A percentile compares a stretch with the other conserved stretches of the same genome.
Evolutionary conservation across 441 rosid species (phyloP).

Genomic region (Sinapis alba): DNA sequence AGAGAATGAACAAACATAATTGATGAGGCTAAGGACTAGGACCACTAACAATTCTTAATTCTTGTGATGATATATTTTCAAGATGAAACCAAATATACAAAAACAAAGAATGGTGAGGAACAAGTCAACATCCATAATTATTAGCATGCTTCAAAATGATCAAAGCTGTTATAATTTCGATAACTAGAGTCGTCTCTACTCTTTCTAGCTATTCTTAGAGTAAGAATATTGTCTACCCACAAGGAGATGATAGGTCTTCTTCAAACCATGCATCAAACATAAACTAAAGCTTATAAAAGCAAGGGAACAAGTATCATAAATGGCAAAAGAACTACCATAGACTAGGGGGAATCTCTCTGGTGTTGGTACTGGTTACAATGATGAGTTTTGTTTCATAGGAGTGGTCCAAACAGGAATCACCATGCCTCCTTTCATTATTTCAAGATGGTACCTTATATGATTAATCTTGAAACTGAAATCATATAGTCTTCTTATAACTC

Average conservation of each 20-base stretch:
- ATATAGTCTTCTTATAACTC: background rate
- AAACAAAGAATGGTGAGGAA: conserved; percentile 23
- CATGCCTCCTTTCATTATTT: conserved; percentile 10
- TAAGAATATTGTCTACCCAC: conserved; percentile 18
- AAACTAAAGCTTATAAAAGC: background rate
- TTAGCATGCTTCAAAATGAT: conserved; percentile 33
- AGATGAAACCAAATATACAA: conserved; percentile 24
- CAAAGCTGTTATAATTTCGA: conserved; percentile 26
- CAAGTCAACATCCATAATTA: conserved; percentile 32
- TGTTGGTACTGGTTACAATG: conserved; percentile 4
- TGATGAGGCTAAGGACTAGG: conserved; percentile 31
- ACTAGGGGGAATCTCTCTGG: conserved; percentile 1
- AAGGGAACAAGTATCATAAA: conserved; percentile 18
- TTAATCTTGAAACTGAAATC: background rate
- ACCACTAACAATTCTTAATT: conserved; percentile 31
- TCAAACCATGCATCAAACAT: conserved; percentile 1
- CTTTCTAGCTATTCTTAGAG: conserved; percentile 18
- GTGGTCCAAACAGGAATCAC: conserved; percentile 33
- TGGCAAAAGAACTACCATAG: conserved; percentile 13
- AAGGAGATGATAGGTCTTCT: conserved; percentile 12
- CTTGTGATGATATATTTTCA: conserved; percentile 24
- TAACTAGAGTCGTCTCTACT: conserved; percentile 22
- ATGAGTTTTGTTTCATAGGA: conserved; percentile 2
- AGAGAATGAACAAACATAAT: conserved; percentile 23
- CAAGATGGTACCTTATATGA: conserved; percentile 12